These are phyloP conservation scores for Aureobasidium sp. DNA, from an alignment of 2,329 filamentous ascomycete species.

Conservation along the genomic window DNA sequence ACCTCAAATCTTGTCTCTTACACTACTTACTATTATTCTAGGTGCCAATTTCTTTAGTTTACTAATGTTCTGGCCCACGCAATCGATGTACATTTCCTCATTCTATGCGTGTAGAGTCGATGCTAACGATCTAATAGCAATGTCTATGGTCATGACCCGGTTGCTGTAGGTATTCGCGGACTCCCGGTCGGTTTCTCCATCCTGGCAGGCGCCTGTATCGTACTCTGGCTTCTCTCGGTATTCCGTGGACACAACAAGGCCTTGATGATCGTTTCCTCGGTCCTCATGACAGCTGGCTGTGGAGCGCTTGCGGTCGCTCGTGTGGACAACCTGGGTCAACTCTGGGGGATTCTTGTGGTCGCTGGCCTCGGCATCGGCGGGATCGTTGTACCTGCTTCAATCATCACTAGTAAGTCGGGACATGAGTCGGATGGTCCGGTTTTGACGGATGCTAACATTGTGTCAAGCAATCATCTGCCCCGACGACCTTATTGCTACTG, in stretches of 20 bases:
- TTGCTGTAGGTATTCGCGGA: slow-evolving; percentile 57
- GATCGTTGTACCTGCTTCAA: slow-evolving; percentile 60
- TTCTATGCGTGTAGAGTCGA: neutral
- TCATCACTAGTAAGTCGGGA: slow-evolving; percentile 42
- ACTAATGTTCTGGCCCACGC: slow-evolving; percentile 56
- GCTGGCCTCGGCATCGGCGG: slow-evolving; percentile 60
- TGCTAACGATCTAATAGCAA: slow-evolving; percentile 32
- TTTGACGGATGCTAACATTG: neutral
- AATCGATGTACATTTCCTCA: slow-evolving; percentile 39
- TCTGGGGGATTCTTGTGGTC: slow-evolving; percentile 54
- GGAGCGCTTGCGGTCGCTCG: slow-evolving; percentile 27
- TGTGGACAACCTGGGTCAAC: slow-evolving; percentile 30
- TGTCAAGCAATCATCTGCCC: slow-evolving; percentile 55
- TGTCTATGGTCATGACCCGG: slow-evolving; percentile 57
- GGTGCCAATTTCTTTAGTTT: slow-evolving; percentile 33
- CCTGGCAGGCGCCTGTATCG: slow-evolving; percentile 53
- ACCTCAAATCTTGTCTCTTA: slow-evolving; percentile 29
- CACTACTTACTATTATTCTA: slow-evolving; percentile 35
- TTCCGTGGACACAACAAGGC: slow-evolving; percentile 53
- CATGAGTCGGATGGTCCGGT: neutral
- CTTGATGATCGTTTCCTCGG: slow-evolving; percentile 53
- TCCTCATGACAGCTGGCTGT: slow-evolving; percentile 57
- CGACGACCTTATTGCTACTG: slow-evolving; percentile 62
- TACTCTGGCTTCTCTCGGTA: slow-evolving; percentile 51
- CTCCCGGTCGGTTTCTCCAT: slow-evolving; percentile 60